phyloP scores from a whole-genome alignment of 2,329 filamentous ascomycete species.

The Colletotrichum filicis region DNA sequence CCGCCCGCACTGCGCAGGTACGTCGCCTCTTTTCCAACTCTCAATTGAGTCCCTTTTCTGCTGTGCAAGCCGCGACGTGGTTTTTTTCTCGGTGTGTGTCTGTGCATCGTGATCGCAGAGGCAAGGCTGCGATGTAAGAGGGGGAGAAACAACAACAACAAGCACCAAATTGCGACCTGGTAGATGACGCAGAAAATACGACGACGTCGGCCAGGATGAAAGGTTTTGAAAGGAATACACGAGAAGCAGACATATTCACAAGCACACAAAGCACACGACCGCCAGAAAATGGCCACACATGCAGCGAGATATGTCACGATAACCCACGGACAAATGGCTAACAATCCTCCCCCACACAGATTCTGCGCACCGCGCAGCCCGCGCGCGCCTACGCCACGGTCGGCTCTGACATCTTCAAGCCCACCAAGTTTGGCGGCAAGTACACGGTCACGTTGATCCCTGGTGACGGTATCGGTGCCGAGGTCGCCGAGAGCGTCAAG shows the following conservation, averaged over 20 bases:
- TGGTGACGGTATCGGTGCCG: constrained; percentile 97
- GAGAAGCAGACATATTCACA: constrained; percentile 9
- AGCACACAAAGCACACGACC: constrained; percentile 56
- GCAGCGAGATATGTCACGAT: constrained; percentile 35
- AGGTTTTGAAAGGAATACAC: not conserved
- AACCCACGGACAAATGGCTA: constrained; percentile 34
- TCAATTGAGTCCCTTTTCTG: constrained; percentile 9
- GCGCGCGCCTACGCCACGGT: constrained; percentile 79
- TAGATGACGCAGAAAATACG: not conserved
- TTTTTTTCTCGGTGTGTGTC: constrained; percentile 1
- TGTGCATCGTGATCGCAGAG: not conserved
- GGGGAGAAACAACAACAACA: not conserved
- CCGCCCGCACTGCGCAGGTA: constrained; percentile 68
- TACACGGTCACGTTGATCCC: constrained; percentile 99
- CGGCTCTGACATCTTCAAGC: constrained; percentile 97
- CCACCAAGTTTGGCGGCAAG: constrained; percentile 98
- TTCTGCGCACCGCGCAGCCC: constrained; percentile 60
- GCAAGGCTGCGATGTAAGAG: constrained; percentile 1
- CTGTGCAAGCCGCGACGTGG: not conserved
- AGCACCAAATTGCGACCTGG: not conserved
- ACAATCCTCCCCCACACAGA: constrained; percentile 46
- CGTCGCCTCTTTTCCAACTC: constrained; percentile 40
- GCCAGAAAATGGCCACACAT: constrained; percentile 61
- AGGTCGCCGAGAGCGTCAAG: constrained; percentile 98
- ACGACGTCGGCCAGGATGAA: not conserved